Conservation (phyloP, 2,329 filamentous ascomycete genomes). For the Pseudogymnoascus sp. region DNA sequence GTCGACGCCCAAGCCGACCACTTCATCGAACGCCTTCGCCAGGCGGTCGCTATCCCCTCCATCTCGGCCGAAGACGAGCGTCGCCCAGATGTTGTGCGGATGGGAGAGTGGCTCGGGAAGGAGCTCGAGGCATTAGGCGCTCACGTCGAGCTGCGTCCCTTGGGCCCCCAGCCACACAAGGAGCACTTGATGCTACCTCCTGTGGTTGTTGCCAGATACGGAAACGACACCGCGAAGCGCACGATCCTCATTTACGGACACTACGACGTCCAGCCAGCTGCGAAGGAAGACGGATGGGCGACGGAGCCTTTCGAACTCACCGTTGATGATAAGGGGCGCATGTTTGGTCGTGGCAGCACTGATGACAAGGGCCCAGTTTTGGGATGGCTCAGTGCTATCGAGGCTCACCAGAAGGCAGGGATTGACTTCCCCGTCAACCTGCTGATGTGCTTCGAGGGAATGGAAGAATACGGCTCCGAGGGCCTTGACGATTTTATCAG, state of each 20-base stretch:
- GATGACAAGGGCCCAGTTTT: slow-evolving; percentile 97
- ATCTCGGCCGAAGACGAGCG: slow-evolving; percentile 86
- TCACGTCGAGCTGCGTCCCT: slow-evolving; percentile 72
- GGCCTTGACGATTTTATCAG: slow-evolving; percentile 92
- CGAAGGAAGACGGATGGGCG: slow-evolving; percentile 88
- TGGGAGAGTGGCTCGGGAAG: slow-evolving; percentile 82
- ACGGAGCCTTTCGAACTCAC: slow-evolving; percentile 88
- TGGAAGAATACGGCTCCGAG: slow-evolving; percentile 98
- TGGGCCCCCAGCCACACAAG: slow-evolving; percentile 87
- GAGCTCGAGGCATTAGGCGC: slow-evolving; percentile 81
- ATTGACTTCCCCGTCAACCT: slow-evolving; percentile 95
- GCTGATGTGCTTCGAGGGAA: slow-evolving; percentile 98
- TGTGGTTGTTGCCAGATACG: slow-evolving; percentile 85
- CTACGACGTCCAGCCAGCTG: slow-evolving; percentile 95
- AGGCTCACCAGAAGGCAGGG: slow-evolving; percentile 91
- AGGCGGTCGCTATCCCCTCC: slow-evolving; percentile 93
- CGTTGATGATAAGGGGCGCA: slow-evolving; percentile 82
- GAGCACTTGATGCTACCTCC: slow-evolving; percentile 87
- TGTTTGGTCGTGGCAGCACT: slow-evolving; percentile 92
- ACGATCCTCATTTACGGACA: slow-evolving; percentile 97
- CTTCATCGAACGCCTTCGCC: slow-evolving; percentile 83
- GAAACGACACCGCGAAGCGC: slow-evolving; percentile 82
- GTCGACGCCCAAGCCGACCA: slow-evolving; percentile 69
- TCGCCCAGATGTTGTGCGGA: slow-evolving; percentile 86
- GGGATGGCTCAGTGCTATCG: slow-evolving; percentile 96